phyloP scores from a whole-genome alignment of 371 early-diverging fungal genomes.

The Neoconidiobolus thromboides region DNA sequence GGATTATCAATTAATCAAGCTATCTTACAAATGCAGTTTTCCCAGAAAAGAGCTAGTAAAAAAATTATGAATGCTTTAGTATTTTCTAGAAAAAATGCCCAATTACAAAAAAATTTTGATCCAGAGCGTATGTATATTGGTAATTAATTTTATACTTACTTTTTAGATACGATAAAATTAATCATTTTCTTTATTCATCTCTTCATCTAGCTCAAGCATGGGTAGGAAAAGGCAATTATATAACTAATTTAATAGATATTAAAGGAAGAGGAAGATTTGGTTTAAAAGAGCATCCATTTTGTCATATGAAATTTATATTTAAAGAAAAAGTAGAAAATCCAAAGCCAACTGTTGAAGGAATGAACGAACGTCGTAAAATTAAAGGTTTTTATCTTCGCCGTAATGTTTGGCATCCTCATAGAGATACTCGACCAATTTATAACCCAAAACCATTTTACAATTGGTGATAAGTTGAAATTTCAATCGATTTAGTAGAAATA shows the following conservation, averaged over 20 bases:
- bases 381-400: conserved; percentile 28
- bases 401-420: conserved; percentile 49
- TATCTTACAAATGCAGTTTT: conserved; percentile 70
- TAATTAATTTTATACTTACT: conserved; percentile 7
- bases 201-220: conserved; percentile 44
- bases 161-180: background rate
- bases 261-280: conserved; percentile 75
- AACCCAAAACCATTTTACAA: conserved; percentile 55
- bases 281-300: conserved; percentile 48
- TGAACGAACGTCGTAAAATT: conserved; percentile 23
- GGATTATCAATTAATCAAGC: conserved; percentile 62
- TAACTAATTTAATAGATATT: conserved; percentile 37
- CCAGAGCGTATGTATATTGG: conserved; percentile 30
- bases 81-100: conserved; percentile 50
- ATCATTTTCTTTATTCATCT: background rate
- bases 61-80: conserved; percentile 47
- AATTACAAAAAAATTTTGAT: conserved; percentile 44
- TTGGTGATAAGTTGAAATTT: conserved; percentile 24
- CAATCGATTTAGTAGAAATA: too few species aligned
- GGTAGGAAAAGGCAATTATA: conserved; percentile 75
- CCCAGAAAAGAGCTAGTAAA: conserved; percentile 53
- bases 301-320: conserved; percentile 67
- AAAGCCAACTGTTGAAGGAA: conserved; percentile 13
- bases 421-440: conserved; percentile 57
- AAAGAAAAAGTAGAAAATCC: conserved; percentile 27